phyloP scores from a whole-genome alignment of 2,329 filamentous ascomycete genomes.

The Cordyceps militaris region DNA sequence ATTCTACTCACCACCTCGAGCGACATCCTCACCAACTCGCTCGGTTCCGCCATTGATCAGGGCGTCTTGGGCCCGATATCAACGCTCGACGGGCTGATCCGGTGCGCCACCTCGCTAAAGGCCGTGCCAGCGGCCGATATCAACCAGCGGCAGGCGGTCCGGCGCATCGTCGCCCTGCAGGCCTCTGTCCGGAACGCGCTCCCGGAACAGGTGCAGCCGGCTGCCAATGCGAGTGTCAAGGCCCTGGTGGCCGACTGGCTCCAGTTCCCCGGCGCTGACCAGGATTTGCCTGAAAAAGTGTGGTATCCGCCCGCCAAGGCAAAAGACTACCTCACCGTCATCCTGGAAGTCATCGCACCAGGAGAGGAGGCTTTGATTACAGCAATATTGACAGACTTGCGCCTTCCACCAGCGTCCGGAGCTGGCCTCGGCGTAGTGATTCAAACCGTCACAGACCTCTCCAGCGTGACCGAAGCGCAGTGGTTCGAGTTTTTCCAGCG shows the following conservation, averaged over 20 bases:
- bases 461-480: background rate
- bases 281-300: background rate
- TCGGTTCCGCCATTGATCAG: background rate
- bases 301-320: background rate
- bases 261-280: background rate
- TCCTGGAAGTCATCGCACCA: slow-evolving; percentile 3
- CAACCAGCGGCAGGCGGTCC: slow-evolving; percentile 3
- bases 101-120: background rate
- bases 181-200: background rate
- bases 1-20: slow-evolving; percentile 1
- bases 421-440: background rate
- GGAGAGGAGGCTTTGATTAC: slow-evolving; percentile 7
- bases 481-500: slow-evolving; percentile 7
- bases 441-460: background rate
- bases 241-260: slow-evolving; percentile 5
- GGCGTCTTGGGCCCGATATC: background rate
- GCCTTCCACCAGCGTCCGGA: background rate
- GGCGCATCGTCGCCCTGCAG: slow-evolving; percentile 5
- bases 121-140: background rate
- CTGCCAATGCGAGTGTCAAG: background rate
- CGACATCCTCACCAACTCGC: background rate
- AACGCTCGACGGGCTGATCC: background rate
- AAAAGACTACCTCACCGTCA: slow-evolving; percentile 1
- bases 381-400: slow-evolving; percentile 1
- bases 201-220: background rate